A percentile compares a stretch with the other conserved stretches of the same genome.
Evolutionary conservation across 768 basidiomycete species (phyloP).

Genomic region (Pleurotus cornucopiae): DNA sequence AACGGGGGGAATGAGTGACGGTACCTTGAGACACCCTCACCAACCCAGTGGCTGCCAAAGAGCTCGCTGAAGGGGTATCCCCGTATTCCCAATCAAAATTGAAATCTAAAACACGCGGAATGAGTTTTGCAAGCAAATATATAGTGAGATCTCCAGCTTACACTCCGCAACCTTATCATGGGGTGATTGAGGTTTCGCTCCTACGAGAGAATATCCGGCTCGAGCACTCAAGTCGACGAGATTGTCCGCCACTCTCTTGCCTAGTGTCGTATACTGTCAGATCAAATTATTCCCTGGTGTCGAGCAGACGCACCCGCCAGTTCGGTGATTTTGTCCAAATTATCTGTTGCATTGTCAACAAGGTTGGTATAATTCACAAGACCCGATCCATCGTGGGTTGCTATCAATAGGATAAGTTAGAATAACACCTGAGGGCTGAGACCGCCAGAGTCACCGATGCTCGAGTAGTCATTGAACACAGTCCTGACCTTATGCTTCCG

Average conservation of each 20-base stretch:
- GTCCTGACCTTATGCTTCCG: constrained; percentile 49
- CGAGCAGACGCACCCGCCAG: constrained; percentile 35
- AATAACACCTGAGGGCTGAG: neutral
- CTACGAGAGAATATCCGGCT: constrained; percentile 49
- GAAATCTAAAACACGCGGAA: neutral
- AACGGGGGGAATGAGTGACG: no score
- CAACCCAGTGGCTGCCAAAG: constrained; percentile 59
- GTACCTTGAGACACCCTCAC: constrained; percentile 24
- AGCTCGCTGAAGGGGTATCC: constrained; percentile 57
- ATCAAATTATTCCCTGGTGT: no score
- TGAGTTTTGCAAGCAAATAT: neutral
- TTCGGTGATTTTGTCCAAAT: constrained; percentile 35
- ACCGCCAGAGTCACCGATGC: constrained; percentile 32
- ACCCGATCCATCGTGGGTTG: constrained; percentile 54
- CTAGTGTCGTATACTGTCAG: constrained; percentile 20
- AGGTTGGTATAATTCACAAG: constrained; percentile 40
- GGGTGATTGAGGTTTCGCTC: constrained; percentile 37
- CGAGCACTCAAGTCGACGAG: constrained; percentile 52
- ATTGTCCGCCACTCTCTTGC: constrained; percentile 36
- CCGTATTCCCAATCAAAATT: constrained; percentile 1
- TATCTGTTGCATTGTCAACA: constrained; percentile 34
- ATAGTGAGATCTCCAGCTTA: constrained; percentile 21
- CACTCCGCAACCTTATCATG: constrained; percentile 56
- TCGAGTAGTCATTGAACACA: constrained; percentile 38
- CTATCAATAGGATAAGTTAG: constrained; percentile 20